Base-by-base conservation (phyloP, 345 rosid species). In the Moricandia arvensis region DNA sequence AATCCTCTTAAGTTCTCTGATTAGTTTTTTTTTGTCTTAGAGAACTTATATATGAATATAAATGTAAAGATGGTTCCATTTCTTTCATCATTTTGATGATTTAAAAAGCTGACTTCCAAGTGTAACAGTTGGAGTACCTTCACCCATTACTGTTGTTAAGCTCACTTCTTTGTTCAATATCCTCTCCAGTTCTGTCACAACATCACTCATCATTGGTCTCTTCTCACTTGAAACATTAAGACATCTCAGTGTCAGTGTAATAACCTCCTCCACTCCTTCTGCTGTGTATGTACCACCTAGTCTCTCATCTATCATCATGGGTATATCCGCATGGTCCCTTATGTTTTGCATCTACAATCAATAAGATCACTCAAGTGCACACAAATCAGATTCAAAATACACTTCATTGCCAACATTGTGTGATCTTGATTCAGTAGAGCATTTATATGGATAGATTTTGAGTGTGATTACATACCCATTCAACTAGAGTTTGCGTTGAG, bases 81-180 rank as follows among this genome's bases (percentile, higher is more conserved):
- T 9, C 8, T 31, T n/a, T 16, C 27, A 60, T 85, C 75, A 87
- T 72, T 79, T 80, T 51, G 90, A 30, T 35, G 93, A 70, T 82
- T 64, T 82, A 72, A 93, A 93, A 16, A 91, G 85, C 72, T 91
- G 97, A 81, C 98, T 93, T 80, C 98, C 97, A 55, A 87, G 97
- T 18, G 85, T 88, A 79, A 94, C 97, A 1, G 79, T 86, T 8
- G 96, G 85, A 63, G 90, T 87, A 74, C 93, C 93, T 85, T 88
- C 95, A 54, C 94, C 93, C 93, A 91, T 88, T 7, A 88, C 83
- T 37, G 90, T 89, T 0, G 96, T 94, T 85, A 89, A 84, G 79
- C 80, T 90, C 86, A 80, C 89, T 79, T 94, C 98, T 53, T 87
- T 90, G 65, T 91, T 93, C 2, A 85, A 81, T 68, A 88, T 88